phyloP scores from a whole-genome alignment of 768 basidiomycete genomes.

The Mycena amicta region DNA sequence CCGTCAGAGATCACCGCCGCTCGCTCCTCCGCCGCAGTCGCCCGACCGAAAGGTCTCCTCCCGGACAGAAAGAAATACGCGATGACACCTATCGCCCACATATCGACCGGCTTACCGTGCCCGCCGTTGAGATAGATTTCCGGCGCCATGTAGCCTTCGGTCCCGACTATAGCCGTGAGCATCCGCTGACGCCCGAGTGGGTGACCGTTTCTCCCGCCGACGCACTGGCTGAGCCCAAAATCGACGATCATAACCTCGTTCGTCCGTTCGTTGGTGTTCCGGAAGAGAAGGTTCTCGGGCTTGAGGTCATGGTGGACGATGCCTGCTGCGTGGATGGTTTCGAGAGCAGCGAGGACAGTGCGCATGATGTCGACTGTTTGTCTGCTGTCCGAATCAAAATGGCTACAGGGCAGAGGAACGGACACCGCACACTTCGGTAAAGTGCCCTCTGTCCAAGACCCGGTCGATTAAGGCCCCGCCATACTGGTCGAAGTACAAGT shows the following conservation, averaged over 20 bases:
- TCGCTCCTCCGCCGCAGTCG: conserved; percentile 87
- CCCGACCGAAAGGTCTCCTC: conserved; percentile 97
- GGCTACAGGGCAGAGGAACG: background rate
- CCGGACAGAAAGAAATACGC: conserved; percentile 92
- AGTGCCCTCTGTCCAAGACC: conserved; percentile 96
- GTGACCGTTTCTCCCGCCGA: too few relatives aligned
- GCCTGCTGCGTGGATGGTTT: conserved; percentile 86
- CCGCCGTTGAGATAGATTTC: conserved; percentile 97
- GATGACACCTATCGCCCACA: conserved; percentile 99
- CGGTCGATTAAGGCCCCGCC: conserved; percentile 98
- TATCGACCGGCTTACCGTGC: conserved; percentile 91
- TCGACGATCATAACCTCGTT: conserved; percentile 97
- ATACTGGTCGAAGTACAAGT: conserved; percentile 94
- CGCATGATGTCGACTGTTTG: conserved; percentile 89
- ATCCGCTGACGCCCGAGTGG: conserved; percentile 81
- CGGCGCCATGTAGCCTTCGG: conserved; percentile 95
- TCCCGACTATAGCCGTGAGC: conserved; percentile 94
- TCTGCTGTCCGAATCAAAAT: too few relatives aligned
- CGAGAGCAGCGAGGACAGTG: conserved; percentile 82
- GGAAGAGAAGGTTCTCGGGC: conserved; percentile 97
- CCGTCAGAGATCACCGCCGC: conserved; percentile 93
- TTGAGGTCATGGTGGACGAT: conserved; percentile 97
- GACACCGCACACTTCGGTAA: conserved; percentile 81
- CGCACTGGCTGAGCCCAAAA: conserved; percentile 88
- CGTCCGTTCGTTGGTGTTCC: conserved; percentile 80